Evolutionary conservation across 2,329 filamentous ascomycete species (phyloP).

Genomic region (Verticillium dahliae): DNA sequence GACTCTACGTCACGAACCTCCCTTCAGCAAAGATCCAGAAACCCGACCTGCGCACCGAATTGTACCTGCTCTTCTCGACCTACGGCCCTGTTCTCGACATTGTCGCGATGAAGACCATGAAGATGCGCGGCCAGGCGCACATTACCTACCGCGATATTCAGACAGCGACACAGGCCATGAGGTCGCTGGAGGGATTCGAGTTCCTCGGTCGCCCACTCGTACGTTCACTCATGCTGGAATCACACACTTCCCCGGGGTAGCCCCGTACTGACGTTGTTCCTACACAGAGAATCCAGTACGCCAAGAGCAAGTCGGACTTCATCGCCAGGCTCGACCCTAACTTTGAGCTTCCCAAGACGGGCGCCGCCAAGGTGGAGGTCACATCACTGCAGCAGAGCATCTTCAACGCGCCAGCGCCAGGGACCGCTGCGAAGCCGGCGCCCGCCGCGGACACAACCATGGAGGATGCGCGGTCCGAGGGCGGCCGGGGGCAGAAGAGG

Average conservation of each 20-base stretch:
- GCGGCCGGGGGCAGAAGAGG: conserved; percentile 61
- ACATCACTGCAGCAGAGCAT: conserved; percentile 75
- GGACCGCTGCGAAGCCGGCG: conserved; percentile 34
- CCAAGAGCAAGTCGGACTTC: conserved; percentile 80
- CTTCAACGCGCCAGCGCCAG: conserved; percentile 61
- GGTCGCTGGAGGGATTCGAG: conserved; percentile 75
- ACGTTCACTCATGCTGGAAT: conserved; percentile 23
- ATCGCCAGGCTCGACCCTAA: conserved; percentile 90
- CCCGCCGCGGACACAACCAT: conserved; percentile 37
- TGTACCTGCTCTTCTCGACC: conserved; percentile 92
- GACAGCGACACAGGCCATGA: conserved; percentile 89
- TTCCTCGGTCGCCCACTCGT: conserved; percentile 86
- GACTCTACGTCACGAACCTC: conserved; percentile 84
- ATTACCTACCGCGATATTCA: conserved; percentile 85
- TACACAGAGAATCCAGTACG: conserved; percentile 79
- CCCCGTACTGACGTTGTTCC: neutral
- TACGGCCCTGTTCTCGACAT: conserved; percentile 91
- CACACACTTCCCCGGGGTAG: neutral
- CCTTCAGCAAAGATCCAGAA: conserved; percentile 85
- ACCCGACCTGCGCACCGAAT: conserved; percentile 72
- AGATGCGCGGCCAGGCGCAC: conserved; percentile 95
- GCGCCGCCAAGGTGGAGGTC: conserved; percentile 51
- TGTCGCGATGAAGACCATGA: conserved; percentile 78
- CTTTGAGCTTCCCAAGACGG: conserved; percentile 62
- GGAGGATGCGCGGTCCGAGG: conserved; percentile 46